Evolutionary conservation across 1,284 basidiomycete genomes (phyloP).

Genomic region (Violaceomyces palustris): DNA sequence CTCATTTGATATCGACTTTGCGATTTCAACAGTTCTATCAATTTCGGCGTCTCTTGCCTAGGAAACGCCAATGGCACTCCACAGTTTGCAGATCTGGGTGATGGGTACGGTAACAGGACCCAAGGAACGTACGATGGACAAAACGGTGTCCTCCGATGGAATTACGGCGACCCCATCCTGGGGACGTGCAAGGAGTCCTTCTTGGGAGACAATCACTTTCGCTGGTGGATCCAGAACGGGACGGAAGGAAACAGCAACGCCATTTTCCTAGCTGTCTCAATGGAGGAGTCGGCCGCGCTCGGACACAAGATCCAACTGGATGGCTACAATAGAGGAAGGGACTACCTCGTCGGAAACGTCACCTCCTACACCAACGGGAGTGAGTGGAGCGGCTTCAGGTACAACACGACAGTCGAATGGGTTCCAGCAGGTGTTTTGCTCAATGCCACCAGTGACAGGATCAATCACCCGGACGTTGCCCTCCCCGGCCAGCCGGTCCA

Average conservation of each 20-base stretch:
- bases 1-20: too few species aligned
- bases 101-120: constrained; percentile 22
- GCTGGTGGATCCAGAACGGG: constrained; percentile 81
- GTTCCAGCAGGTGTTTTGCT: constrained; percentile 43
- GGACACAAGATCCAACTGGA: constrained; percentile 34
- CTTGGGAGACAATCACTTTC: constrained; percentile 80
- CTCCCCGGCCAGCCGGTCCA: constrained; percentile 63
- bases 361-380: constrained; percentile 53
- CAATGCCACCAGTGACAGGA: constrained; percentile 56
- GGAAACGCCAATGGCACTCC: constrained; percentile 42
- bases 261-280: constrained; percentile 67
- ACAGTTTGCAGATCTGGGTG: constrained; percentile 43
- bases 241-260: constrained; percentile 65
- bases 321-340: constrained; percentile 57
- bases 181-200: constrained; percentile 64
- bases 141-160: constrained; percentile 44
- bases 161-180: constrained; percentile 35
- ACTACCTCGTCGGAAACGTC: constrained; percentile 61
- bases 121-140: constrained; percentile 38
- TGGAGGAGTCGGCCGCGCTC: constrained; percentile 29
- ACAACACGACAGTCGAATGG: constrained; percentile 42
- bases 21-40: constrained; percentile 46
- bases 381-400: constrained; percentile 27
- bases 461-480: constrained; percentile 65
- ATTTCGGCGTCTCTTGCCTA: constrained; percentile 50